Evolutionary conservation across 2,329 filamentous ascomycete species (phyloP).

Genomic region (Ceratocystis variospora): DNA sequence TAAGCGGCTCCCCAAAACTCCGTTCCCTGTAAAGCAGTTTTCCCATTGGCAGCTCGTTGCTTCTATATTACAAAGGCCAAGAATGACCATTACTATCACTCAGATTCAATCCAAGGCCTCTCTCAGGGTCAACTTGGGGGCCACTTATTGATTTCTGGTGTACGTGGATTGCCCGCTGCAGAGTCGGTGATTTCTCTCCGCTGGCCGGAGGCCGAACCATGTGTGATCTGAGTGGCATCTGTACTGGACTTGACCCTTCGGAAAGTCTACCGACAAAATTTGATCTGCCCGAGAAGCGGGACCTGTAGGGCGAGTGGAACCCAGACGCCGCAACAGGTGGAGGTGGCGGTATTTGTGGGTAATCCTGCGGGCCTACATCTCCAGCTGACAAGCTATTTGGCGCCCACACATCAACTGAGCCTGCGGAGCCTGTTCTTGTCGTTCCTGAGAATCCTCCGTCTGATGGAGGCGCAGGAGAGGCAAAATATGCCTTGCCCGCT

Average conservation of each 20-base stretch:
- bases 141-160: not conserved
- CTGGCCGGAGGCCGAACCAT: not conserved
- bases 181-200: slow-evolving; percentile 3
- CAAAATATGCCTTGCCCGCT: too few relatives aligned
- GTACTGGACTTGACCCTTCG: slow-evolving; percentile 4
- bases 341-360: not conserved
- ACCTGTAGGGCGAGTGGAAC: slow-evolving; percentile 11
- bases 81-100: not conserved
- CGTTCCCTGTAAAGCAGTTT: not conserved
- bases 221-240: not conserved
- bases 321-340: not conserved
- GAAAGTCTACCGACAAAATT: slow-evolving; percentile 11
- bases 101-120: not conserved
- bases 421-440: not conserved
- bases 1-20: not conserved
- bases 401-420: slow-evolving; percentile 10
- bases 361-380: not conserved
- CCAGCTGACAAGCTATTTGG: slow-evolving; percentile 5
- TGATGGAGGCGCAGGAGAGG: not conserved
- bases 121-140: not conserved
- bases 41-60: not conserved
- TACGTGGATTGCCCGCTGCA: not conserved
- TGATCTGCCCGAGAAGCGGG: slow-evolving; percentile 12
- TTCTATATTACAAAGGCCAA: slow-evolving; percentile 1
- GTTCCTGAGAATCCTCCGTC: not conserved